A percentile compares a stretch with the other conserved stretches of the same genome.
Evolutionary conservation across 2,329 filamentous ascomycete genomes (phyloP).

Genomic region (Thelonectria discophora): DNA sequence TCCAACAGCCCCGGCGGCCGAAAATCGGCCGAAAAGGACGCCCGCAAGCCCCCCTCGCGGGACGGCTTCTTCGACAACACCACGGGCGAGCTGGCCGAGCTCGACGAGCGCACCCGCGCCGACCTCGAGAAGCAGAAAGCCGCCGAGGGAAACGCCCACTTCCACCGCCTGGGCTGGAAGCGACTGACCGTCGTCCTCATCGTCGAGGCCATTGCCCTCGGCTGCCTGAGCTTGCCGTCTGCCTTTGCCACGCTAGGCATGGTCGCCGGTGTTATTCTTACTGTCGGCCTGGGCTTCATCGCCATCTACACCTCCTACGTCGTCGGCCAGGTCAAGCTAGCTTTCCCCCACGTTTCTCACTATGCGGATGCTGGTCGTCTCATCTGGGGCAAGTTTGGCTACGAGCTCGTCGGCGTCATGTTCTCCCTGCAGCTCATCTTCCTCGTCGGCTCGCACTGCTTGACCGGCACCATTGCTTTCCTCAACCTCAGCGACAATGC

Average conservation of each 20-base stretch:
- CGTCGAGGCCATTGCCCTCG: slow-evolving; percentile 26
- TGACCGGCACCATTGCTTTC: slow-evolving; percentile 70
- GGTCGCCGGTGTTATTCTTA: slow-evolving; percentile 26
- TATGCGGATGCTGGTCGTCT: slow-evolving; percentile 71
- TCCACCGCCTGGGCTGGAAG: slow-evolving; percentile 27
- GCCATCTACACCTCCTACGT: slow-evolving; percentile 28
- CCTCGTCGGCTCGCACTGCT: slow-evolving; percentile 71
- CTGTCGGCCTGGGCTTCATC: slow-evolving; percentile 26
- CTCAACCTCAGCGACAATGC: slow-evolving; percentile 46
- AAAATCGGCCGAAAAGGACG: slow-evolving; percentile 25
- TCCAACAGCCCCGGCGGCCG: slow-evolving; percentile 18
- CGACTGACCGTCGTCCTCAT: slow-evolving; percentile 24
- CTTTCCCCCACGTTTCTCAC: slow-evolving; percentile 63
- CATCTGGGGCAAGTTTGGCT: slow-evolving; percentile 63
- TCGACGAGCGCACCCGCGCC: slow-evolving; percentile 38
- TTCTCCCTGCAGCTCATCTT: slow-evolving; percentile 66
- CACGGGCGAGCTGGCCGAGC: slow-evolving; percentile 51
- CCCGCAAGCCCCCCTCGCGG: slow-evolving; percentile 21
- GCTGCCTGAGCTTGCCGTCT: slow-evolving; percentile 15
- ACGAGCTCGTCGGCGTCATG: slow-evolving; percentile 56
- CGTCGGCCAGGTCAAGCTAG: slow-evolving; percentile 47
- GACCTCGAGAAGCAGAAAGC: slow-evolving; percentile 30
- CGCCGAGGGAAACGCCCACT: slow-evolving; percentile 20
- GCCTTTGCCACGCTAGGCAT: slow-evolving; percentile 23
- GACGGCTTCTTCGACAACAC: slow-evolving; percentile 42